Percentiles rank a stretch among this genome's conserved stretches.
phyloP scores from a whole-genome alignment of 176 grass and related monocot genomes.

The Cymbopogon citratus region DNA sequence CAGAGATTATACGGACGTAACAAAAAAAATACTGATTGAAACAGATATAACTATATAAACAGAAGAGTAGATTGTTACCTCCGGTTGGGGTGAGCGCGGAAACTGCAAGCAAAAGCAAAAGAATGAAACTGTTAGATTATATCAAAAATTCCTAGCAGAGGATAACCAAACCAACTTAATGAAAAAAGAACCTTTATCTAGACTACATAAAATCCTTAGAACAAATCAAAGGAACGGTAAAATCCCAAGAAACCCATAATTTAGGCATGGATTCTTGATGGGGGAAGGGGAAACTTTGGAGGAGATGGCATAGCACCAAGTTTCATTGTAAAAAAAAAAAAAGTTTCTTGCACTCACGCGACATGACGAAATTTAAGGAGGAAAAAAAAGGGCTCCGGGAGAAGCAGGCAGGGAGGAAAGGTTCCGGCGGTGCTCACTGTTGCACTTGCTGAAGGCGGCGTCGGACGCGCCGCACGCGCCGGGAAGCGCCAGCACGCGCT shows the following conservation, averaged over 20 bases:
- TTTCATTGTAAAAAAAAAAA: too few relatives aligned
- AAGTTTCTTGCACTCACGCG: not conserved
- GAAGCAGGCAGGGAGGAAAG: not conserved
- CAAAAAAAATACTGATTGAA: not conserved
- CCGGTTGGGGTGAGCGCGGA: not conserved
- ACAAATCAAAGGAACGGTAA: not conserved
- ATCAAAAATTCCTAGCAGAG: slow-evolving; percentile 2
- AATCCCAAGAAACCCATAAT: not conserved
- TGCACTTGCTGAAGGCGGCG: slow-evolving; percentile 25
- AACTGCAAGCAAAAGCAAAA: slow-evolving; percentile 21
- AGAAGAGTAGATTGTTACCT: slow-evolving; percentile 13
- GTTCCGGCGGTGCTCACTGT: not conserved
- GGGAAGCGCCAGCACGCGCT: slow-evolving; percentile 32
- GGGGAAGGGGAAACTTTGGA: too few relatives aligned
- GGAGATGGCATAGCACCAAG: not conserved
- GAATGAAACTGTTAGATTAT: not conserved
- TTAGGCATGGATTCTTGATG: not conserved
- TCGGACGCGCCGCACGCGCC: slow-evolving; percentile 24
- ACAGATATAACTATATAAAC: not conserved
- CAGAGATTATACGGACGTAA: not conserved
- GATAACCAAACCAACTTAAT: not conserved
- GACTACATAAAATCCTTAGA: not conserved
- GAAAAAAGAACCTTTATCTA: not conserved
- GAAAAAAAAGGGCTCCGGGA: not conserved
- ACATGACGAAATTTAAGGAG: not conserved